Conservation (phyloP, 2,329 filamentous ascomycete species). For the Ramularia collo-cygni region DNA sequence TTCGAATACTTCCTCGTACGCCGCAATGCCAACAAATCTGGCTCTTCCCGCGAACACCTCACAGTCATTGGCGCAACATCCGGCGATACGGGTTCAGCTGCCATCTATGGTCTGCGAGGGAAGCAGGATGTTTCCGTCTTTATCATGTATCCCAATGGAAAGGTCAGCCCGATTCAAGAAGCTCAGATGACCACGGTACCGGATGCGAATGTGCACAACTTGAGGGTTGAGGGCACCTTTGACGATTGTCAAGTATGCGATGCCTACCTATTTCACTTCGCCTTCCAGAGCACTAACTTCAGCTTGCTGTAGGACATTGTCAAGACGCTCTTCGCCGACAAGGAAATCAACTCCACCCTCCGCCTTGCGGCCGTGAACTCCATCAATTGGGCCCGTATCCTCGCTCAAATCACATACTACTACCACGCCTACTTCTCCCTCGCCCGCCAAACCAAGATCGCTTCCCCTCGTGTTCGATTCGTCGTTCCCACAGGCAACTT, state of each 20-base stretch:
- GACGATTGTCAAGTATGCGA: slow-evolving; percentile 79
- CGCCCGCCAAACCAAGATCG: slow-evolving; percentile 52
- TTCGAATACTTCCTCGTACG: slow-evolving; percentile 81
- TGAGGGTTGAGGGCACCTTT: slow-evolving; percentile 84
- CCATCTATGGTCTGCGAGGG: slow-evolving; percentile 87
- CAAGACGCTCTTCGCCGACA: slow-evolving; percentile 84
- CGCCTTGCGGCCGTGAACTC: slow-evolving; percentile 92
- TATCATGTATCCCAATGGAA: slow-evolving; percentile 87
- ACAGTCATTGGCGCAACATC: slow-evolving; percentile 83
- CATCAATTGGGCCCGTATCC: slow-evolving; percentile 92
- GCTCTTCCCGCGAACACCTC: slow-evolving; percentile 64
- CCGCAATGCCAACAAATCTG: slow-evolving; percentile 61
- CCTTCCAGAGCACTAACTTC: background rate
- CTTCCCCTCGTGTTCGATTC: slow-evolving; percentile 66
- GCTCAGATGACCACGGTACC: slow-evolving; percentile 94
- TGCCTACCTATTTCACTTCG: background rate
- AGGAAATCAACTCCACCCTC: slow-evolving; percentile 71
- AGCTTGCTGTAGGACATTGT: slow-evolving; percentile 64
- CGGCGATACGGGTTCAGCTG: slow-evolving; percentile 85
- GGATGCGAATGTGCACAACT: slow-evolving; percentile 86
- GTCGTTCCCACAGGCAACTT: slow-evolving; percentile 96
- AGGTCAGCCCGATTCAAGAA: slow-evolving; percentile 86
- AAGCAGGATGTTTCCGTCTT: slow-evolving; percentile 97
- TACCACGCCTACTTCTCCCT: slow-evolving; percentile 91
- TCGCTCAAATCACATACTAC: slow-evolving; percentile 96